Percentiles rank a stretch among this genome's conserved stretches.
phyloP scores from a whole-genome alignment of 2,329 filamentous ascomycete species.

The Trichoderma arundinaceum region DNA sequence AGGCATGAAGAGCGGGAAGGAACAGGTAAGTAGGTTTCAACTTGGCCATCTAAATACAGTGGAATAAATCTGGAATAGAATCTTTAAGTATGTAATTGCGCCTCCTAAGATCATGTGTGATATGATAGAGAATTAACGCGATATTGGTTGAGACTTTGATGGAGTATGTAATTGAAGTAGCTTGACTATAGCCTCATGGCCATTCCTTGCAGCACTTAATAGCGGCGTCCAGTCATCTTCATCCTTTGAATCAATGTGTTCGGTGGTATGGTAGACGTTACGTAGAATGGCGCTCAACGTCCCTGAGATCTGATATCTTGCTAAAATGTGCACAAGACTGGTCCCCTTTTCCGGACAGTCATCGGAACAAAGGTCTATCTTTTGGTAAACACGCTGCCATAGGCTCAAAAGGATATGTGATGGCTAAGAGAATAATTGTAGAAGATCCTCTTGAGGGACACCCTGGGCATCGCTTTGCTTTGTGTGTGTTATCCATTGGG shows the following conservation, averaged over 20 bases:
- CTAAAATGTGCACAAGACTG: neutral
- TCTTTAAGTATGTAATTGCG: too few species aligned
- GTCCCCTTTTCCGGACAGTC: neutral
- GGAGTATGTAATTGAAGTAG: neutral
- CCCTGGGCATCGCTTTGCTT: neutral
- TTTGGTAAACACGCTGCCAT: neutral
- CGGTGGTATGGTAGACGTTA: accelerated
- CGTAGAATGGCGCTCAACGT: neutral
- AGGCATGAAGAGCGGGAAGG: too few species aligned
- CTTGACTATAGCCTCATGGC: neutral
- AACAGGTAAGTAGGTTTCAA: too few species aligned
- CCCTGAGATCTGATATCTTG: neutral
- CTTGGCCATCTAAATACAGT: too few species aligned
- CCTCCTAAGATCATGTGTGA: too few species aligned
- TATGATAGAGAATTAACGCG: too few species aligned
- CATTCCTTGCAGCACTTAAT: neutral
- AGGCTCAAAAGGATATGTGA: neutral
- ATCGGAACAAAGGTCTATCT: accelerated
- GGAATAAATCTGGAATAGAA: too few species aligned
- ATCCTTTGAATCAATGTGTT: neutral
- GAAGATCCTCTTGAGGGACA: neutral
- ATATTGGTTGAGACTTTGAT: too few species aligned
- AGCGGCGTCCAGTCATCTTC: neutral
- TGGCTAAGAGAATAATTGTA: constrained; percentile 14
- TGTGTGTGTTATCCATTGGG: constrained; percentile 22